phyloP scores from a whole-genome alignment of 2,329 filamentous ascomycete species.

The Aspergillus neotritici region DNA sequence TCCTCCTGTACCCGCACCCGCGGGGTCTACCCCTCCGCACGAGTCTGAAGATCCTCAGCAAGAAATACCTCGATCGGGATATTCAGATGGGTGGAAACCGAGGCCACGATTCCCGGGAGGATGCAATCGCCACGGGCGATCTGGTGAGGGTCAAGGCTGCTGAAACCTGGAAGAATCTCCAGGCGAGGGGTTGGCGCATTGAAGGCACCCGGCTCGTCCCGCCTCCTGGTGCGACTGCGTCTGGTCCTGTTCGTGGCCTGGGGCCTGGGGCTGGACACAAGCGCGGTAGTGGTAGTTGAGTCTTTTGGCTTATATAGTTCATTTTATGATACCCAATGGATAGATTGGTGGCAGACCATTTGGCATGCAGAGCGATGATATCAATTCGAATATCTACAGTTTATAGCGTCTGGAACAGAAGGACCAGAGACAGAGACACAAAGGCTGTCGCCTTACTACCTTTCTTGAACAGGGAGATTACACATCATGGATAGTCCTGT shows the following conservation, averaged over 20 bases:
- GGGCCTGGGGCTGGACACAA: slow-evolving; percentile 23
- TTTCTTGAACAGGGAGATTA: no score
- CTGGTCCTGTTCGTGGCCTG: slow-evolving; percentile 9
- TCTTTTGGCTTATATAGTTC: background rate
- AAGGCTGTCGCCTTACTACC: no score
- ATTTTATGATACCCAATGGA: slow-evolving; percentile 10
- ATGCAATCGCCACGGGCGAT: slow-evolving; percentile 83
- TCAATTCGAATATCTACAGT: no score
- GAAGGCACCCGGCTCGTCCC: slow-evolving; percentile 42
- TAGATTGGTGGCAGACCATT: slow-evolving; percentile 7
- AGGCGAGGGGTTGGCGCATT: slow-evolving; percentile 61
- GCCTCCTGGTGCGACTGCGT: slow-evolving; percentile 19
- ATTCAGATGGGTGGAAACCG: slow-evolving; percentile 66
- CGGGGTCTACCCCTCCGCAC: slow-evolving; percentile 70
- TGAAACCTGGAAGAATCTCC: slow-evolving; percentile 64
- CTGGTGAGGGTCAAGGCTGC: slow-evolving; percentile 67
- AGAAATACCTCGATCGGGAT: slow-evolving; percentile 61
- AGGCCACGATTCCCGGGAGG: slow-evolving; percentile 90
- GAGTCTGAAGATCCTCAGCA: slow-evolving; percentile 69
- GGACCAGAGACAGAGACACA: no score
- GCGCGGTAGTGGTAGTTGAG: slow-evolving; percentile 12
- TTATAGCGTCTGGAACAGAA: no score
- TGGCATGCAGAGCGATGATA: no score
- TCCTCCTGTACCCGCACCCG: slow-evolving; percentile 74
- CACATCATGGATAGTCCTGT: no score